Conservation (phyloP, 139 green algal genomes). For the Chlamydomonas sp. region DNA sequence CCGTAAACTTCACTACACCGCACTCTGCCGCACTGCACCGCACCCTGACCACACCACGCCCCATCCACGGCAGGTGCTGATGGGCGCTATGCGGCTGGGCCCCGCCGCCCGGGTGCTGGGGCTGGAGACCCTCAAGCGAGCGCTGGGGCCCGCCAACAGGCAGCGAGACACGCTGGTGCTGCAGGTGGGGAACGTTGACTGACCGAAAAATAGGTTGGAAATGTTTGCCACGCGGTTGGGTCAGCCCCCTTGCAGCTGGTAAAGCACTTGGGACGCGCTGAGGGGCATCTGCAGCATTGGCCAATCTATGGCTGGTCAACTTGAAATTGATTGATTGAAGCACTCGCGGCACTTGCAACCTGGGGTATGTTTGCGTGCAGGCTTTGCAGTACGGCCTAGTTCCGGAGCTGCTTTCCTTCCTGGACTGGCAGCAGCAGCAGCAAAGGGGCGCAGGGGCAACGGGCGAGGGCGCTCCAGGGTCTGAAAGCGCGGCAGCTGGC, state of each 20-base stretch:
- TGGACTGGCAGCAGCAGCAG: conserved; percentile 73
- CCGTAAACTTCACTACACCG: neutral
- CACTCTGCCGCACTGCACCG: neutral
- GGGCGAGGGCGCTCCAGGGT: neutral
- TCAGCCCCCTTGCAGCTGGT: no score
- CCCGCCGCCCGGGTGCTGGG: conserved; percentile 67
- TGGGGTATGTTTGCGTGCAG: neutral
- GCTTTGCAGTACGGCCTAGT: conserved; percentile 47
- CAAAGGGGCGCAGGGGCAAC: neutral
- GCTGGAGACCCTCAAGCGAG: conserved; percentile 80
- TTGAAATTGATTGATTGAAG: no score
- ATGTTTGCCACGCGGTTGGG: no score
- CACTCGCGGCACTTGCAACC: no score
- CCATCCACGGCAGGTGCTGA: conserved; percentile 50
- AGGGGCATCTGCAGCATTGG: no score
- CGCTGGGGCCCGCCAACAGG: conserved; percentile 64
- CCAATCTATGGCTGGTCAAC: no score
- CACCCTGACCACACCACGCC: no score
- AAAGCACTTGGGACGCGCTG: no score
- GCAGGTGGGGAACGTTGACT: conserved; percentile 53
- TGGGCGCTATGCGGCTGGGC: conserved; percentile 59
- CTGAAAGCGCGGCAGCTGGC: neutral
- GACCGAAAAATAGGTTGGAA: no score
- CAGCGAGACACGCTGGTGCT: conserved; percentile 72
- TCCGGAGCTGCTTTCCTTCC: conserved; percentile 63